phyloP scores from a whole-genome alignment of 257 asterid genomes.

The Nicotiana undulata region DNA sequence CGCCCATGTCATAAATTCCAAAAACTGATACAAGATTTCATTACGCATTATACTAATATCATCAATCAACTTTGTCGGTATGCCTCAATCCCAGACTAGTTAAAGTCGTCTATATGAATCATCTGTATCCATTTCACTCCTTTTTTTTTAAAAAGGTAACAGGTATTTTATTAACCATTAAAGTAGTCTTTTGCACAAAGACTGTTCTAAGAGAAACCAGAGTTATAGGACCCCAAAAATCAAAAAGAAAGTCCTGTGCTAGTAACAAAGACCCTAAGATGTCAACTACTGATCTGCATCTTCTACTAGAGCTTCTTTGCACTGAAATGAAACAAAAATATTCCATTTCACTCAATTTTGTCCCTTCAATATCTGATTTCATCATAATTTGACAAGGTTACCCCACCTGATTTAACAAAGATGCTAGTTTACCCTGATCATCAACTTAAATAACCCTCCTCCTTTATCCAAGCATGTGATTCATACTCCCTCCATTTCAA shows the following conservation, averaged over 20 bases:
- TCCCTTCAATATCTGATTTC: background rate
- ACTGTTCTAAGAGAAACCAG: no score
- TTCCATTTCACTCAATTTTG: background rate
- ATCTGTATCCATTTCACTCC: background rate
- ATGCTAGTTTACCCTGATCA: background rate
- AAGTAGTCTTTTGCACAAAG: no score
- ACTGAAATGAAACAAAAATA: no score
- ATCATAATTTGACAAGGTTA: background rate
- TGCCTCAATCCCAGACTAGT: background rate
- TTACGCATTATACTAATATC: background rate
- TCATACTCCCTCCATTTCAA: background rate
- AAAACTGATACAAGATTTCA: background rate
- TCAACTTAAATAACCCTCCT: background rate
- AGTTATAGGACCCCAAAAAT: no score
- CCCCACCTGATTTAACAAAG: no score
- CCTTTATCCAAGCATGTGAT: background rate
- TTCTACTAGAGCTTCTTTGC: no score
- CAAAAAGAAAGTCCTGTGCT: no score
- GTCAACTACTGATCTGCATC: no score
- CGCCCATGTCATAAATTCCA: background rate
- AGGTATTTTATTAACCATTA: no score
- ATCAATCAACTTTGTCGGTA: background rate
- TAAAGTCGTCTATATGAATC: background rate
- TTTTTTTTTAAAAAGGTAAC: no score
- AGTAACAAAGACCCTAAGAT: no score